A percentile compares a stretch with the other conserved stretches of the same genome.
These are phyloP conservation scores for Strombidium stylifer DNA, from an alignment of 73 alveolate genomes.

Conservation along the genomic window DNA sequence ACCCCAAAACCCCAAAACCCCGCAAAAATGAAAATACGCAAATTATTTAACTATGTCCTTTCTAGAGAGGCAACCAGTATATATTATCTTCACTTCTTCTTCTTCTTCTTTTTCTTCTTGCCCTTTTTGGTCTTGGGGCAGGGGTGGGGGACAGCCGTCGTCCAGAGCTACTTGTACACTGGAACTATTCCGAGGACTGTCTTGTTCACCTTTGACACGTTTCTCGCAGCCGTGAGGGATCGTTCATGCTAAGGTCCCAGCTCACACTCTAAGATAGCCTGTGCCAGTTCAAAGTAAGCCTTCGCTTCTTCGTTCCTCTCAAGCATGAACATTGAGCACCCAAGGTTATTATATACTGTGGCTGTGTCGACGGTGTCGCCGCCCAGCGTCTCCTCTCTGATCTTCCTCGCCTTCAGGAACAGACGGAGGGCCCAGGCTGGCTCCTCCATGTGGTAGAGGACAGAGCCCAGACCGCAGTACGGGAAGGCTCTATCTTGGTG, in stretches of 20 bases:
- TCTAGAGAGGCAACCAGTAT: too few species aligned
- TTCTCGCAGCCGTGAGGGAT: constrained; percentile 79
- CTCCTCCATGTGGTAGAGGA: constrained; percentile 91
- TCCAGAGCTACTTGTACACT: constrained; percentile 74
- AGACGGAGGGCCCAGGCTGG: constrained; percentile 91
- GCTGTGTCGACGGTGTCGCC: constrained; percentile 99
- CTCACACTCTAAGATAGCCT: constrained; percentile 80
- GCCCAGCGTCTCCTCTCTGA: constrained; percentile 96
- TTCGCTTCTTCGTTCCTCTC: constrained; percentile 84
- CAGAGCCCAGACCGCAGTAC: constrained; percentile 95
- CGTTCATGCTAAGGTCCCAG: constrained; percentile 89
- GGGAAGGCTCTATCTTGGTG: constrained; percentile 97
- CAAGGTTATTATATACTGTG: constrained; percentile 96
- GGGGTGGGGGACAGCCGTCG: constrained; percentile 75
- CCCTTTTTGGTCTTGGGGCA: constrained; percentile 73
- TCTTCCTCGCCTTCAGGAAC: constrained; percentile 89
- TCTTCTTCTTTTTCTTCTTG: constrained; percentile 83
- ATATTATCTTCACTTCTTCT: constrained; percentile 59
- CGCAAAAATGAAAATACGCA: neutral
- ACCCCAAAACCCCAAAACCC: neutral
- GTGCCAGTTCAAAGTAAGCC: constrained; percentile 83
- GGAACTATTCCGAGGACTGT: constrained; percentile 53
- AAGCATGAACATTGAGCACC: constrained; percentile 88
- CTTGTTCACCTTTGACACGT: constrained; percentile 66
- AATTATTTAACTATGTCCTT: too few species aligned